Conservation (phyloP, 257 asterid genomes). For the Jasminum sambac region DNA sequence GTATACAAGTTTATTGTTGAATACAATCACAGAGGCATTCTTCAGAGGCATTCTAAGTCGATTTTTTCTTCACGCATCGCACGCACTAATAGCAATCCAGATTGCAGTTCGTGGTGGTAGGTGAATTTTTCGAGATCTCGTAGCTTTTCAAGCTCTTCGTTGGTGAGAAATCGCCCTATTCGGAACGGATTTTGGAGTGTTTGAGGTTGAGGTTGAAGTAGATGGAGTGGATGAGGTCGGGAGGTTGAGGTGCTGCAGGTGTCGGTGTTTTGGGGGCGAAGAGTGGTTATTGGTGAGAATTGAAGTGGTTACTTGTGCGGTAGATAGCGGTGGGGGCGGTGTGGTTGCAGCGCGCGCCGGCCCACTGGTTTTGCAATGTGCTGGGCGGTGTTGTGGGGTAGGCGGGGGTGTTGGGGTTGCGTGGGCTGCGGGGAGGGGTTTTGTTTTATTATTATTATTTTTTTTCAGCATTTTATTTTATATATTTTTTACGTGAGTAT, state of each 20-base stretch:
- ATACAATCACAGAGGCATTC: no score
- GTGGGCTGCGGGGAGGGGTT: no score
- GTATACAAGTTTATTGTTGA: no score
- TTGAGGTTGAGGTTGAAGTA: slow-evolving; percentile 37
- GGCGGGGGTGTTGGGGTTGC: no score
- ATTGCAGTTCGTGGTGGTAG: slow-evolving; percentile 64
- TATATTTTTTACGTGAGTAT: no score
- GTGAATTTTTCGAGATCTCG: slow-evolving; percentile 49
- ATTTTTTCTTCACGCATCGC: slow-evolving; percentile 79
- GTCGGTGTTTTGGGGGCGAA: slow-evolving; percentile 42
- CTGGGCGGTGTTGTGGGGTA: no score
- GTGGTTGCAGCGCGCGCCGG: no score
- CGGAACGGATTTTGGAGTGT: slow-evolving; percentile 43
- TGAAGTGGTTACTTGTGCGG: slow-evolving; percentile 1
- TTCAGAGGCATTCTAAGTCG: no score
- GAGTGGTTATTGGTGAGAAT: slow-evolving; percentile 28
- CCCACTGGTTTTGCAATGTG: no score
- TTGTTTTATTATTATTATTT: no score
- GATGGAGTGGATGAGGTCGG: slow-evolving; percentile 58
- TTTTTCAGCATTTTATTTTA: no score
- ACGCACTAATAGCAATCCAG: slow-evolving; percentile 76
- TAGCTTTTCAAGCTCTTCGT: slow-evolving; percentile 68
- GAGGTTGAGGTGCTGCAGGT: slow-evolving; percentile 35
- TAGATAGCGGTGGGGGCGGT: slow-evolving; percentile 1
- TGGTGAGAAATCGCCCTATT: slow-evolving; percentile 56